Percentiles rank a stretch among this genome's conserved stretches.
phyloP scores from a whole-genome alignment of 1,139 yeast species.

The Magnusiomyces suaveolens region DNA sequence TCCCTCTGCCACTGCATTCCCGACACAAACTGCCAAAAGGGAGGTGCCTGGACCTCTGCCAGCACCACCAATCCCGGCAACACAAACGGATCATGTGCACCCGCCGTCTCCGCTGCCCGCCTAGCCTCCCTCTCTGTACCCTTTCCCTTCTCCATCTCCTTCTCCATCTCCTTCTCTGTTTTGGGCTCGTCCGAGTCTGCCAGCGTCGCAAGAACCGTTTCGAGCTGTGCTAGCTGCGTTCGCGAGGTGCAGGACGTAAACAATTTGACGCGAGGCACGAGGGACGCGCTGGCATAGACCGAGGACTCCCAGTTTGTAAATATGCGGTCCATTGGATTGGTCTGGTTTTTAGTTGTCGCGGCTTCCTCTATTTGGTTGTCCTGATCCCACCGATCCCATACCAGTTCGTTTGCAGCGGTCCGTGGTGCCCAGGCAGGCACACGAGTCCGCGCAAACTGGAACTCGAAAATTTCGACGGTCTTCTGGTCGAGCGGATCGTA shows the following conservation, averaged over 20 bases:
- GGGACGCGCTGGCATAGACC: conserved; percentile 23
- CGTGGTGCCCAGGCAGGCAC: background rate
- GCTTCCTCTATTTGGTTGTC: background rate
- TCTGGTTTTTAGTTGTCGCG: background rate
- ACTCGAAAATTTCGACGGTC: conserved; percentile 59
- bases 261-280: conserved; percentile 5
- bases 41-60: conserved; percentile 23
- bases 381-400: background rate
- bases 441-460: conserved; percentile 37
- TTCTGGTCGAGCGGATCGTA: conserved; percentile 29
- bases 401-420: background rate
- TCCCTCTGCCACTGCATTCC: conserved; percentile 24
- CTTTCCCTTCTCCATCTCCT: too few relatives aligned
- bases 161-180: too few relatives aligned
- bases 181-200: too few relatives aligned
- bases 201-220: background rate
- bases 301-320: conserved; percentile 49
- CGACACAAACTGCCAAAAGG: conserved; percentile 22
- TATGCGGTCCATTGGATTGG: conserved; percentile 14
- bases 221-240: background rate
- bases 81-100: conserved; percentile 1
- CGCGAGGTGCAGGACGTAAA: background rate
- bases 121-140: too few relatives aligned
- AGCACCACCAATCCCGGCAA: conserved; percentile 7
- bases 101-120: background rate